These are phyloP conservation scores for Calocybe cyanea DNA, from an alignment of 768 basidiomycete genomes.

Conservation along the genomic window DNA sequence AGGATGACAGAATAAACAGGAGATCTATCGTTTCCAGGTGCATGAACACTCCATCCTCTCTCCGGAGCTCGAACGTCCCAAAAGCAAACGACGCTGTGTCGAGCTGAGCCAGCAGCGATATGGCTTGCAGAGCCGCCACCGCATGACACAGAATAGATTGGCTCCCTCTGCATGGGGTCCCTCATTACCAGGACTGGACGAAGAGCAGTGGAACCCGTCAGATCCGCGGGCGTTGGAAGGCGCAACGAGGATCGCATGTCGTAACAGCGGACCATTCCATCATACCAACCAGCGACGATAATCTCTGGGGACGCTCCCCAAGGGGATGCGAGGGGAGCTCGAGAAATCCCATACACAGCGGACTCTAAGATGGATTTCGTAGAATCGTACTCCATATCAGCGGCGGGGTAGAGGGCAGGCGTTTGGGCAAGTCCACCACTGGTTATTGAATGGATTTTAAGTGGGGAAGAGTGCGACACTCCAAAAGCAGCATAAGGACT, in stretches of 20 bases:
- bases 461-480: slow-evolving; percentile 47
- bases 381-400: slow-evolving; percentile 21
- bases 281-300: slow-evolving; percentile 79
- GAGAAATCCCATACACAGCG: slow-evolving; percentile 72
- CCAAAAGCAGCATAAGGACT: slow-evolving; percentile 68
- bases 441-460: slow-evolving; percentile 52
- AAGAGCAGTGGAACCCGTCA: slow-evolving; percentile 31
- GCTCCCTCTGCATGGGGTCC: slow-evolving; percentile 68
- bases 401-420: slow-evolving; percentile 48
- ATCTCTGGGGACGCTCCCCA: slow-evolving; percentile 72
- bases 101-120: slow-evolving; percentile 72
- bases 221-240: slow-evolving; percentile 7
- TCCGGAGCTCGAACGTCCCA: slow-evolving; percentile 72
- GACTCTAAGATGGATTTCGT: slow-evolving; percentile 28
- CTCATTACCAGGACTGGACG: slow-evolving; percentile 55
- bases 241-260: slow-evolving; percentile 60
- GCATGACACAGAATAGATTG: slow-evolving; percentile 72
- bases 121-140: slow-evolving; percentile 68
- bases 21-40: slow-evolving; percentile 73
- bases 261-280: slow-evolving; percentile 68
- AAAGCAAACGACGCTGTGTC: slow-evolving; percentile 74
- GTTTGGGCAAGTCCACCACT: slow-evolving; percentile 39
- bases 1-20: slow-evolving; percentile 74
- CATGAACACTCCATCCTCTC: slow-evolving; percentile 73
- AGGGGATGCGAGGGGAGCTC: slow-evolving; percentile 56